Evolutionary conservation across 75 land plant species (phyloP).

Genomic region (Sequoia sempervirens): DNA sequence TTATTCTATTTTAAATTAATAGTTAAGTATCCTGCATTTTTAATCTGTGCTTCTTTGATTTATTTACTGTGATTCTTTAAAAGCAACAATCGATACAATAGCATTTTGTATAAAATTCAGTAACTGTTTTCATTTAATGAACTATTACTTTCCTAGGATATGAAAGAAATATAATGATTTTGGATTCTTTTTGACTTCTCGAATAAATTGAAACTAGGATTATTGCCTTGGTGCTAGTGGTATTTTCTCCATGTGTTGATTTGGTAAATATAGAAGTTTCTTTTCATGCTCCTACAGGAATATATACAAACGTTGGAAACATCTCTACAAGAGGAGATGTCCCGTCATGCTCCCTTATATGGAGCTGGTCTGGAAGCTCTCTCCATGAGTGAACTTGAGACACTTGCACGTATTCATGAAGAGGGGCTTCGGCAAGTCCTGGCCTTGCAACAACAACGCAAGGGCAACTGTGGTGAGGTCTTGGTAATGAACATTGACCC

Average conservation of each 20-base stretch:
- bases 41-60: background rate
- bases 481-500: slow-evolving; percentile 34
- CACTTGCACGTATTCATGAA: slow-evolving; percentile 83
- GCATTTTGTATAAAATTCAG: no score
- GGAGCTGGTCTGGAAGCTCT: slow-evolving; percentile 89
- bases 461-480: slow-evolving; percentile 30
- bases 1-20: background rate
- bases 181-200: no score
- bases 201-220: no score
- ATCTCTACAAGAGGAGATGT: slow-evolving; percentile 89
- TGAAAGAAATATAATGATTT: no score
- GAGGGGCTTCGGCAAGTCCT: slow-evolving; percentile 86
- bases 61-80: background rate
- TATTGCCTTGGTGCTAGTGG: no score
- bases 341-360: slow-evolving; percentile 94
- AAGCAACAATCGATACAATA: background rate
- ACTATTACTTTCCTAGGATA: no score
- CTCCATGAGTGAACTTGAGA: slow-evolving; percentile 86
- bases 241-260: no score
- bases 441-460: slow-evolving; percentile 60
- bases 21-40: background rate
- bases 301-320: slow-evolving; percentile 64
- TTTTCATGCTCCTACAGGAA: slow-evolving; percentile 47
- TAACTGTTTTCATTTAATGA: no score
- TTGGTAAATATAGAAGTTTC: background rate